Evolutionary conservation across 2,329 filamentous ascomycete species (phyloP).

Genomic region (Chaetomium olivaceum): DNA sequence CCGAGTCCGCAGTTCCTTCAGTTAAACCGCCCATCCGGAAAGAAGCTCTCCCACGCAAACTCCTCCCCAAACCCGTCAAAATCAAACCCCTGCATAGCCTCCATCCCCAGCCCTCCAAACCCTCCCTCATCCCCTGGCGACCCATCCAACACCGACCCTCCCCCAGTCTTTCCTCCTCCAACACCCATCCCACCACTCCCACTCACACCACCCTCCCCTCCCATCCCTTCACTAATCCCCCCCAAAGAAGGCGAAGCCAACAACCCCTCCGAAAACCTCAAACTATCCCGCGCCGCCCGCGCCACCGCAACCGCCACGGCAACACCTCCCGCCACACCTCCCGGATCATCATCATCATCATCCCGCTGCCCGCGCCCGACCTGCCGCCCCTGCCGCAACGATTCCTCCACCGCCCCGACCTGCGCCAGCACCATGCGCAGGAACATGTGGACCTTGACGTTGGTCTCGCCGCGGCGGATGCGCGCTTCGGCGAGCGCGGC

Average conservation of each 20-base stretch:
- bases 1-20: background rate
- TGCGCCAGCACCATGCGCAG: conserved; percentile 30
- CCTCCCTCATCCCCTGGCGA: background rate
- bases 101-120: background rate
- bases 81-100: conserved; percentile 2
- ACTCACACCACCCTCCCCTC: background rate
- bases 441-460: conserved; percentile 47
- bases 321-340: background rate
- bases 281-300: conserved; percentile 36
- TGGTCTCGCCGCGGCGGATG: conserved; percentile 45
- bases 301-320: conserved; percentile 2
- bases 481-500: conserved; percentile 36
- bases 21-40: conserved; percentile 35
- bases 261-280: conserved; percentile 34
- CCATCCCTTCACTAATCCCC: background rate
- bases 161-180: background rate
- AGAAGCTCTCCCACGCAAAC: conserved; percentile 13
- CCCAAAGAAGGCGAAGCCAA: background rate
- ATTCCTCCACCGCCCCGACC: conserved; percentile 5
- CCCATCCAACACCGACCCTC: background rate
- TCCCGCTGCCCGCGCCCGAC: too few species aligned
- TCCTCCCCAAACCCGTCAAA: conserved; percentile 16
- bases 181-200: background rate
- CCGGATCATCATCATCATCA: too few species aligned
- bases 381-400: too few species aligned